These are phyloP conservation scores for Clarireedia homoeocarpa DNA, from an alignment of 2,329 filamentous ascomycete genomes.

Conservation along the genomic window DNA sequence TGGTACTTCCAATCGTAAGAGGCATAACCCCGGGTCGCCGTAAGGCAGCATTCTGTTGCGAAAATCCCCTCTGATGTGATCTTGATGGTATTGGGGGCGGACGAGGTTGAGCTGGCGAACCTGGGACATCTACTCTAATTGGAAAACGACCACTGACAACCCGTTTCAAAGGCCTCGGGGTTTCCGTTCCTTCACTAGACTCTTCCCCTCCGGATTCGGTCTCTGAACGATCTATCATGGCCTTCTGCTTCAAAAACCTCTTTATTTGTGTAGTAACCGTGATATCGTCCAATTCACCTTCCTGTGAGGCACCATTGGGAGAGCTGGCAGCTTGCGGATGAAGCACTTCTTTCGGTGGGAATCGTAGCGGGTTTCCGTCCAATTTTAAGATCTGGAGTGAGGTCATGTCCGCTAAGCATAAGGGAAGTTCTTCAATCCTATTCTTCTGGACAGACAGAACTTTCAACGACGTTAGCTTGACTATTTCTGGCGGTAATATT, in stretches of 20 bases:
- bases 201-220: slow-evolving; percentile 51
- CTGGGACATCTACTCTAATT: slow-evolving; percentile 65
- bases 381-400: slow-evolving; percentile 85
- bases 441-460: slow-evolving; percentile 85
- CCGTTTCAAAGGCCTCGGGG: slow-evolving; percentile 60
- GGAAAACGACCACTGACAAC: slow-evolving; percentile 58
- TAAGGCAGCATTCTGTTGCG: slow-evolving; percentile 54
- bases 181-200: slow-evolving; percentile 68
- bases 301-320: slow-evolving; percentile 41
- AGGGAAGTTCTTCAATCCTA: slow-evolving; percentile 73
- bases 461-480: slow-evolving; percentile 74
- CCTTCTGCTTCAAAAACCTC: slow-evolving; percentile 45
- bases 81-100: slow-evolving; percentile 72
- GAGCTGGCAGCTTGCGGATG: slow-evolving; percentile 49
- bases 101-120: slow-evolving; percentile 58
- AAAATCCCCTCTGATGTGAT: slow-evolving; percentile 72
- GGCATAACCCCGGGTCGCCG: slow-evolving; percentile 68
- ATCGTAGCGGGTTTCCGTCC: slow-evolving; percentile 77
- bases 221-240: slow-evolving; percentile 43
- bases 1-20: slow-evolving; percentile 58
- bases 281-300: slow-evolving; percentile 56
- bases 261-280: slow-evolving; percentile 54
- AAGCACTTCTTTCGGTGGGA: slow-evolving; percentile 65
- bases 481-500: slow-evolving; percentile 69
- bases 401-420: slow-evolving; percentile 81